Percentiles rank a stretch among this genome's conserved stretches.
Evolutionary conservation across 139 green algal genomes (phyloP).

Genomic region (Tetradesmus obliquus): DNA sequence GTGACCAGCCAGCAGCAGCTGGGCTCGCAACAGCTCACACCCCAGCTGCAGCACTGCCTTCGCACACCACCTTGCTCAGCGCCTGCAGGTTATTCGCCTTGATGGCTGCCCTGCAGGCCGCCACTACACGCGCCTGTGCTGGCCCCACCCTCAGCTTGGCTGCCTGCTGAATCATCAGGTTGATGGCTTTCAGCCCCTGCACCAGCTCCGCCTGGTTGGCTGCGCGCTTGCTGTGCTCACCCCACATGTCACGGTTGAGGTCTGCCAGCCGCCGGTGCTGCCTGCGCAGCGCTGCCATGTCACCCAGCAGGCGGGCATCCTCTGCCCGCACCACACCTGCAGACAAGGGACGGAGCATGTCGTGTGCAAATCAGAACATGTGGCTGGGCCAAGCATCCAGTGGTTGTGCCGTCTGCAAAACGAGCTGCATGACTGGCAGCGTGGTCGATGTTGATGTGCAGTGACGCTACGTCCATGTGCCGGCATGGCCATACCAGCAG

Average conservation of each 20-base stretch:
- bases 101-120: constrained; percentile 72
- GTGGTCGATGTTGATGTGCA: no score
- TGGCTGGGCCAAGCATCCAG: no score
- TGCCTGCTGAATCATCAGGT: constrained; percentile 83
- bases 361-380: no score
- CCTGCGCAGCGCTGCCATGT: constrained; percentile 65
- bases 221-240: constrained; percentile 76
- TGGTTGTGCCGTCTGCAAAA: no score
- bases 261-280: constrained; percentile 65
- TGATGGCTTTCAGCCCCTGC: constrained; percentile 71
- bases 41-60: constrained; percentile 4
- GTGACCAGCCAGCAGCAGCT: not conserved
- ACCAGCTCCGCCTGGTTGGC: constrained; percentile 78
- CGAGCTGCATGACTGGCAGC: no score
- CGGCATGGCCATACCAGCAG: no score
- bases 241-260: constrained; percentile 82
- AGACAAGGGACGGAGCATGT: no score
- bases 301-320: constrained; percentile 74
- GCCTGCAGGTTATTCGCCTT: constrained; percentile 73
- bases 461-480: no score
- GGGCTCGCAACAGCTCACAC: not conserved
- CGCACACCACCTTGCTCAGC: constrained; percentile 73
- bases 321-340: constrained; percentile 66
- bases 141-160: constrained; percentile 69
- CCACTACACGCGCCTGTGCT: constrained; percentile 66